These are phyloP conservation scores for Cenchrus americanus DNA, from an alignment of 176 grass and related monocot genomes.

Conservation along the genomic window DNA sequence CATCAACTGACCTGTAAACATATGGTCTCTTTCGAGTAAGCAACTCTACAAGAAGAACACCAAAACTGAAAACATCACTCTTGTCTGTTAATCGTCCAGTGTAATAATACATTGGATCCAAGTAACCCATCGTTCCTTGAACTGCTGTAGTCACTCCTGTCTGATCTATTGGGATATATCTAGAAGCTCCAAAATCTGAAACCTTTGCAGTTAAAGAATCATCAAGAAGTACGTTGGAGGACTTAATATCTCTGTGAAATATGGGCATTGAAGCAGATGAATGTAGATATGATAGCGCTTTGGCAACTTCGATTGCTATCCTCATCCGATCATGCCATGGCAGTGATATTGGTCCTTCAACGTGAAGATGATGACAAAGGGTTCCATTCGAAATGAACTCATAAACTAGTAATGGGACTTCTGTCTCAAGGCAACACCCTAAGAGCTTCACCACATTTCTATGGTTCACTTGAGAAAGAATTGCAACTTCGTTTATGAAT, in stretches of 20 bases:
- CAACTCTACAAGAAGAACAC: neutral
- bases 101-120: constrained; percentile 60
- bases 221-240: constrained; percentile 58
- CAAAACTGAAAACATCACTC: neutral
- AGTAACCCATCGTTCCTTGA: constrained; percentile 59
- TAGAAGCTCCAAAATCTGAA: constrained; percentile 64
- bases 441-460: constrained; percentile 53
- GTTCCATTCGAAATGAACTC: constrained; percentile 58
- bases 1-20: neutral
- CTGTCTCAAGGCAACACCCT: constrained; percentile 55
- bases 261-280: constrained; percentile 37
- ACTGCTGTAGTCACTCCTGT: constrained; percentile 35
- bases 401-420: constrained; percentile 49
- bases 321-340: constrained; percentile 41
- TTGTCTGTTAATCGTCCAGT: neutral
- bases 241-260: constrained; percentile 65
- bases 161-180: constrained; percentile 43
- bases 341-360: neutral
- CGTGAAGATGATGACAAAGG: constrained; percentile 41
- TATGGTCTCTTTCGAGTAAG: neutral
- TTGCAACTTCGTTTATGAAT: constrained; percentile 54
- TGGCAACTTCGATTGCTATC: constrained; percentile 16
- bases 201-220: constrained; percentile 52
- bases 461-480: constrained; percentile 48
- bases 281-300: constrained; percentile 40